These are phyloP conservation scores for Mimosa pudica DNA, from an alignment of 306 rosid species.

Conservation along the genomic window DNA sequence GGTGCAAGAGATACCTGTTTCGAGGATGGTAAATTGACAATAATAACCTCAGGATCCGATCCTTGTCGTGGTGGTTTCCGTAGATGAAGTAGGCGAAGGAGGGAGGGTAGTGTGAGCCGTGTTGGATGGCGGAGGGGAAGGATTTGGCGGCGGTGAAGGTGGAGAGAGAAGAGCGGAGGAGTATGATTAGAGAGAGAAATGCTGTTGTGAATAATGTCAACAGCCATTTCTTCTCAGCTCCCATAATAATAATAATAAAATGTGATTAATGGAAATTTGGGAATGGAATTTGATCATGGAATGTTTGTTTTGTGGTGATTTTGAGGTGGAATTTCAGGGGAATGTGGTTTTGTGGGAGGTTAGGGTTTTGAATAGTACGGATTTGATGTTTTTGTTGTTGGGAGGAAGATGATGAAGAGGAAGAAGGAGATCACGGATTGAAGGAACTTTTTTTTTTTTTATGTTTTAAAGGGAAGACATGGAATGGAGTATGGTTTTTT, in stretches of 20 bases:
- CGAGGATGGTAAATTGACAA: constrained; percentile 89
- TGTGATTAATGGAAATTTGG: no score
- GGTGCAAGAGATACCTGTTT: constrained; percentile 79
- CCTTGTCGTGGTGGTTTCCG: constrained; percentile 70
- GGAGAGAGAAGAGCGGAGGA: constrained; percentile 70
- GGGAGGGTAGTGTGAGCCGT: constrained; percentile 74
- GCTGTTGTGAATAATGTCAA: constrained; percentile 75
- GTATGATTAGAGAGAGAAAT: constrained; percentile 57
- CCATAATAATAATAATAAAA: constrained; percentile 50
- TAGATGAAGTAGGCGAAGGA: constrained; percentile 82
- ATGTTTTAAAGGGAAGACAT: background rate
- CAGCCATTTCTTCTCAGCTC: constrained; percentile 90
- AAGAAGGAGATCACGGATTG: constrained; percentile 48
- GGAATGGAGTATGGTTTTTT: background rate
- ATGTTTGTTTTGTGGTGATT: background rate
- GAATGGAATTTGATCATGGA: no score
- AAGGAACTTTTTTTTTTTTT: background rate
- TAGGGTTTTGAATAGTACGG: constrained; percentile 51
- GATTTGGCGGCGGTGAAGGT: constrained; percentile 67
- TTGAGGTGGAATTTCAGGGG: no score
- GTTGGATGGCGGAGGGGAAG: constrained; percentile 67
- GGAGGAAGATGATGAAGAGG: background rate
- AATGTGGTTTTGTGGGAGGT: constrained; percentile 15
- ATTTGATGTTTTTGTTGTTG: constrained; percentile 29
- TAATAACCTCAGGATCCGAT: constrained; percentile 83